A percentile compares a stretch with the other conserved stretches of the same genome.
Evolutionary conservation across 2,329 filamentous ascomycete genomes (phyloP).

Genomic region (Westerdykella aurantiaca): DNA sequence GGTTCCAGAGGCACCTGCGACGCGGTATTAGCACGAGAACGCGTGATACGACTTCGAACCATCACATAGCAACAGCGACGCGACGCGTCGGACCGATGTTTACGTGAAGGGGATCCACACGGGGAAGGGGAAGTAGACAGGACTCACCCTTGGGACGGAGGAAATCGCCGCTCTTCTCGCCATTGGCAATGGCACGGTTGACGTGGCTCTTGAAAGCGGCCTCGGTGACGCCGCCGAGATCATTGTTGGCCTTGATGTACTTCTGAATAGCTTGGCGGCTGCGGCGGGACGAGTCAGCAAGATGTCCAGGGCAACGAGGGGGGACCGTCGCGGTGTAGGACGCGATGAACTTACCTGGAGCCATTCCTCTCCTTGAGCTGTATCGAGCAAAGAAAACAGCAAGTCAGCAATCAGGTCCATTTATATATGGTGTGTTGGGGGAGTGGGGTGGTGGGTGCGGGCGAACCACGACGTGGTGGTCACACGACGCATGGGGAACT

Average conservation of each 20-base stretch:
- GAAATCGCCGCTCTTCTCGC: conserved; percentile 83
- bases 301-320: conserved; percentile 12
- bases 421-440: conserved; percentile 5
- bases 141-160: conserved; percentile 81
- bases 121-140: conserved; percentile 1
- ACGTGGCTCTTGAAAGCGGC: conserved; percentile 65
- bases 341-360: conserved; percentile 54
- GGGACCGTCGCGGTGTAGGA: conserved; percentile 21
- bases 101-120: not conserved
- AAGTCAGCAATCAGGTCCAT: conserved; percentile 43
- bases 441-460: conserved; percentile 24
- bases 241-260: conserved; percentile 68
- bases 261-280: conserved; percentile 71
- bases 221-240: conserved; percentile 50
- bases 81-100: conserved; percentile 1
- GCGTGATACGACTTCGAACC: not conserved
- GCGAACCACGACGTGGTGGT: conserved; percentile 29
- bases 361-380: conserved; percentile 67
- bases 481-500: conserved; percentile 33
- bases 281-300: conserved; percentile 33
- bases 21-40: conserved; percentile 21
- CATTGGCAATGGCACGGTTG: conserved; percentile 76
- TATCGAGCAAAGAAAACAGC: conserved; percentile 31
- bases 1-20: conserved; percentile 70
- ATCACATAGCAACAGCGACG: not conserved